Conservation (phyloP, 108 stramenopile species). For the Fistulifera pelliculosa region DNA sequence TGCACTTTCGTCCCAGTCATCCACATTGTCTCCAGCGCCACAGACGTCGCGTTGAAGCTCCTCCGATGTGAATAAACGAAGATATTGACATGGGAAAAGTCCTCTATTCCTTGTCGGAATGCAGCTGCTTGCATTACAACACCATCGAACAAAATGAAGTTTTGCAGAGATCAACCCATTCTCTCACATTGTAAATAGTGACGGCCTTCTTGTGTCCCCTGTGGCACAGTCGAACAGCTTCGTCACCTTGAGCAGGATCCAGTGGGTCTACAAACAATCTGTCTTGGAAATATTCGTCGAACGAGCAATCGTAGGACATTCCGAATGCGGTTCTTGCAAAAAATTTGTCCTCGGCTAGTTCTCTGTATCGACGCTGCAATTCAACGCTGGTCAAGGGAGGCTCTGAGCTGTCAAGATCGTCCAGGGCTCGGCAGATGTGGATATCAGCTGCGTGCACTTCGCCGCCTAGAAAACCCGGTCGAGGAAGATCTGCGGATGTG, state of each 20-base stretch:
- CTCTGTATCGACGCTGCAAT: constrained; percentile 12
- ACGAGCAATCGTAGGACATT: constrained; percentile 36
- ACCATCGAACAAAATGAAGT: constrained; percentile 37
- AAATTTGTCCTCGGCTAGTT: constrained; percentile 19
- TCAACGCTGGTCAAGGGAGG: constrained; percentile 12
- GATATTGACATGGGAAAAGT: constrained; percentile 31
- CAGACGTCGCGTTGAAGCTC: constrained; percentile 45
- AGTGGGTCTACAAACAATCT: constrained; percentile 42
- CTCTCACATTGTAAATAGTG: constrained; percentile 36
- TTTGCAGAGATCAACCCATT: constrained; percentile 30
- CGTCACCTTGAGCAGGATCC: constrained; percentile 30
- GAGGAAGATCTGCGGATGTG: constrained; percentile 33
- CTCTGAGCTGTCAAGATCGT: constrained; percentile 17
- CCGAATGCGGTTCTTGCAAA: constrained; percentile 32
- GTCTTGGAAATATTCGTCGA: constrained; percentile 45
- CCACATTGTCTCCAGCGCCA: constrained; percentile 37
- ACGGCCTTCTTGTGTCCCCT: constrained; percentile 23
- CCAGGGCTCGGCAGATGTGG: constrained; percentile 24
- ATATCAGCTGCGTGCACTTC: constrained; percentile 38
- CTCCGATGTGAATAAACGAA: constrained; percentile 29
- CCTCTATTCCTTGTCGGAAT: constrained; percentile 34
- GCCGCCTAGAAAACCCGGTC: constrained; percentile 46
- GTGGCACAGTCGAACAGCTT: constrained; percentile 24
- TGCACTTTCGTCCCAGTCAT: constrained; percentile 33
- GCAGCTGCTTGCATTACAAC: constrained; percentile 30